These are phyloP conservation scores for Diversispora eburnea DNA, from an alignment of 192 early-diverging fungal genomes.

Conservation along the genomic window DNA sequence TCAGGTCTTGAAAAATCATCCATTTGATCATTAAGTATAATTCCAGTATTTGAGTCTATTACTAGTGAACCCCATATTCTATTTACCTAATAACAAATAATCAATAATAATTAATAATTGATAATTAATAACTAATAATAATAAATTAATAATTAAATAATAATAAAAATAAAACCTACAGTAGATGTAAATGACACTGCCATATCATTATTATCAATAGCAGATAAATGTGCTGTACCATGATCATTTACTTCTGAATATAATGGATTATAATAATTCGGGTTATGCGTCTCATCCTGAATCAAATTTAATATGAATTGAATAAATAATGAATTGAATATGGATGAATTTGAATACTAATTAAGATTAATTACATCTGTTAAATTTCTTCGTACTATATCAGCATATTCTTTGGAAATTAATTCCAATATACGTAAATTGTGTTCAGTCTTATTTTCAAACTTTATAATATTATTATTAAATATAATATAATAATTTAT, in stretches of 20 bases:
- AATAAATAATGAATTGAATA: background rate
- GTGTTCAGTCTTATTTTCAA: conserved; percentile 47
- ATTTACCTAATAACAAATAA: conserved; percentile 50
- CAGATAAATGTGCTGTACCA: conserved; percentile 90
- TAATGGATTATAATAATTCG: conserved; percentile 73
- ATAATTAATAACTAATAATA: background rate
- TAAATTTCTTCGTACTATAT: conserved; percentile 63
- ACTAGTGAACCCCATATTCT: conserved; percentile 74
- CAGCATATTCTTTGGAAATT: conserved; percentile 66
- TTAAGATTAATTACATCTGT: conserved; percentile 43
- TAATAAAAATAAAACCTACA: conserved; percentile 18
- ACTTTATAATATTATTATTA: background rate
- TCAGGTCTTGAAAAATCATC: conserved; percentile 88
- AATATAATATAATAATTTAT: background rate
- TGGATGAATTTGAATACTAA: too few species aligned
- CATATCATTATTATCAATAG: conserved; percentile 65
- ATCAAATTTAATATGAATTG: background rate
- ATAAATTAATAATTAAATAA: background rate
- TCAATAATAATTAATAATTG: background rate
- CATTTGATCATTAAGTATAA: conserved; percentile 95
- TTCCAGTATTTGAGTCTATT: conserved; percentile 80
- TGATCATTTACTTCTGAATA: conserved; percentile 77
- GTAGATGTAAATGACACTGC: conserved; percentile 89
- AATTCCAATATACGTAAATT: conserved; percentile 57
- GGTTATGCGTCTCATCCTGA: conserved; percentile 55